Percentiles rank a stretch among this genome's conserved stretches.
Evolutionary conservation across 2,329 filamentous ascomycete species (phyloP).

Genomic region (Elsinoe perseae): DNA sequence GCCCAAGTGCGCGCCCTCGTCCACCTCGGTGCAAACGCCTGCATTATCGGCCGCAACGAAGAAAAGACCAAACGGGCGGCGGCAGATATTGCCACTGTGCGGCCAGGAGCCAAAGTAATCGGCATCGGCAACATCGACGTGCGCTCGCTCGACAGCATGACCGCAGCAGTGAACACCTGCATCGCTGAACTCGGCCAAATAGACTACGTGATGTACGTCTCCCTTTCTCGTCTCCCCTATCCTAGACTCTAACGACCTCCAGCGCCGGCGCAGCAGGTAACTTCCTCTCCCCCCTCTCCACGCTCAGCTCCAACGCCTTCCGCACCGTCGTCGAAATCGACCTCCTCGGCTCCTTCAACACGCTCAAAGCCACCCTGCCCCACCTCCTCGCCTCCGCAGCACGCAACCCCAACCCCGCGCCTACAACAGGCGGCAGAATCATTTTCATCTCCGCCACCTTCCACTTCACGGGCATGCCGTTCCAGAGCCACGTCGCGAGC

Average conservation of each 20-base stretch:
- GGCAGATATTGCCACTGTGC: constrained; percentile 69
- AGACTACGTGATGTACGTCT: constrained; percentile 75
- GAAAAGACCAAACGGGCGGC: constrained; percentile 80
- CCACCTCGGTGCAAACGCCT: constrained; percentile 83
- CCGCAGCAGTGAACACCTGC: constrained; percentile 69
- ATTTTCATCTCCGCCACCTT: constrained; percentile 86
- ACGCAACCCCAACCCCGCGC: constrained; percentile 40
- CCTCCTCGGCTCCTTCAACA: constrained; percentile 88
- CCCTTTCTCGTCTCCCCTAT: constrained; percentile 24
- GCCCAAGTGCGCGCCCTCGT: constrained; percentile 89
- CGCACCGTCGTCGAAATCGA: constrained; percentile 96
- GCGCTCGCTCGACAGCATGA: constrained; percentile 55
- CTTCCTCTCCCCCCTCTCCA: constrained; percentile 78
- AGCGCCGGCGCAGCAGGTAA: constrained; percentile 86
- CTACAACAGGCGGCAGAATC: constrained; percentile 67
- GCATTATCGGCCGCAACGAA: constrained; percentile 83
- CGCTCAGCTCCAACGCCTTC: constrained; percentile 81
- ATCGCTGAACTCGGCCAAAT: constrained; percentile 76
- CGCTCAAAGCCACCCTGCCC: constrained; percentile 81
- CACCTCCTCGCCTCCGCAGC: constrained; percentile 68
- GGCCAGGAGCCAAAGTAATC: constrained; percentile 73
- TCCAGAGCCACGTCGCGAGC: constrained; percentile 83
- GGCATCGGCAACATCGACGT: constrained; percentile 73
- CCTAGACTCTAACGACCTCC: constrained; percentile 36
- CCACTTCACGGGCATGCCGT: constrained; percentile 77